Conservation (phyloP, 176 grass and related monocot genomes). For the Oryza meridionalis region DNA sequence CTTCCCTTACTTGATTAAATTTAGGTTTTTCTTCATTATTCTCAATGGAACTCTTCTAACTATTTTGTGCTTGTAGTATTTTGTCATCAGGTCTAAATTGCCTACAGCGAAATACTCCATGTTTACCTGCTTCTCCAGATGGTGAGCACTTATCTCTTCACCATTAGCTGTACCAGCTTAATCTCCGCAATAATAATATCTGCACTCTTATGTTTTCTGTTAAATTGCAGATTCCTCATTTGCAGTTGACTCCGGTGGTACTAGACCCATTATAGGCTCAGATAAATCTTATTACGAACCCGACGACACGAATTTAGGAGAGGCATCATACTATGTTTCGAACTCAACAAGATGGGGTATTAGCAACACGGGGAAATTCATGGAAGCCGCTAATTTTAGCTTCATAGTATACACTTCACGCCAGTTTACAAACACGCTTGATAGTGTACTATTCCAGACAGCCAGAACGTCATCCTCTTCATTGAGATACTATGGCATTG, state of each 20-base stretch:
- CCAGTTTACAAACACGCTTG: conserved; percentile 51
- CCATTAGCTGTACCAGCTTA: no score
- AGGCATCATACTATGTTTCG: conserved; percentile 47
- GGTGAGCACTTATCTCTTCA: no score
- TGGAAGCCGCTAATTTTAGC: neutral
- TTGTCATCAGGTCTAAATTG: no score
- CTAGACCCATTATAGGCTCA: neutral
- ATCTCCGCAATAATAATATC: no score
- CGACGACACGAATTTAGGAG: conserved; percentile 30
- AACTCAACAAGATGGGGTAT: conserved; percentile 46
- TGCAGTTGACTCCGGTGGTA: neutral
- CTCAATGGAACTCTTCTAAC: no score
- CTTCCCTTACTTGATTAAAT: no score
- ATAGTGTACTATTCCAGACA: conserved; percentile 45
- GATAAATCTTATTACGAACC: conserved; percentile 46
- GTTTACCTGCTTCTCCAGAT: no score
- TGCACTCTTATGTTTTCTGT: no score
- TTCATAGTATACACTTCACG: conserved; percentile 5
- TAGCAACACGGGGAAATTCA: conserved; percentile 57
- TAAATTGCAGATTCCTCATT: no score
- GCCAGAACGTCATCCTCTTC: conserved; percentile 56
- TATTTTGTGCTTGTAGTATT: no score
- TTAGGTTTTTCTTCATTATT: no score
- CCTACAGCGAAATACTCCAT: no score
- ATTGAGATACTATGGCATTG: conserved; percentile 61